Base-by-base conservation (phyloP, 371 early-diverging fungal genomes). In the Apophysomyces trapeziformis region DNA sequence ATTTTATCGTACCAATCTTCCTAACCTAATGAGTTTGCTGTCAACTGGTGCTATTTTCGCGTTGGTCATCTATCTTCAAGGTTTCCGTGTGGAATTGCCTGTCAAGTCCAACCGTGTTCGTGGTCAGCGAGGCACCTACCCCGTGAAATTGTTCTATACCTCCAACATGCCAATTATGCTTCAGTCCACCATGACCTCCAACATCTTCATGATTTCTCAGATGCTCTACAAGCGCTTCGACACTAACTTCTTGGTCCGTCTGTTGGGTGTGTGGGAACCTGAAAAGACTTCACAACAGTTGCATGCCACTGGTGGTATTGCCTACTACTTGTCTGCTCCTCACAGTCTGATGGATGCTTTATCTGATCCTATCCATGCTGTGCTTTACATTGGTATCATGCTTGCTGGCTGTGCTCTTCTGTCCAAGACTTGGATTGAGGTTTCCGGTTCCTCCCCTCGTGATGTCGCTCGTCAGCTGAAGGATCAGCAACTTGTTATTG, bases 91-190 rank as follows among this genome's bases (percentile, higher is more conserved):
- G 65, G 99, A 99, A 80, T 90, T 99, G 65, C 99, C 99, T 56
- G 93, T 99, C 80, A 98, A 98, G 81, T 98, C 98, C 26, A 94
- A 92, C 72, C 90, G 93, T 61, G 88, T 95, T 73, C 95, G 98
- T 82, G 99, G 99, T 60, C 98, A 98, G 78, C 94, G 93, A 70
- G 97, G 96, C 32, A 89, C 93, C 63, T 99, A 96, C 87, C 99
- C 99, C 58, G 90, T 99, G 89, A 99, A 99, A 87, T 86, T 99
- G 60, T 98, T 99, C 80, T 99, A 99, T 87, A 98, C 99, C 50
- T 97, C 99, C 74, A 99, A 96, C 87, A 99, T 98, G 96, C 99
- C 99, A 61, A 95, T 99, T 74, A 99, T 99, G 95, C 90, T 99
- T 66, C 99, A 99, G 84, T 97, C 98, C 41, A 96, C 99, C 58